Evolutionary conservation across 2,329 filamentous ascomycete genomes (phyloP), one percentile per base, ranked within the genome.

Genomic region (Cytospora mali): DNA sequence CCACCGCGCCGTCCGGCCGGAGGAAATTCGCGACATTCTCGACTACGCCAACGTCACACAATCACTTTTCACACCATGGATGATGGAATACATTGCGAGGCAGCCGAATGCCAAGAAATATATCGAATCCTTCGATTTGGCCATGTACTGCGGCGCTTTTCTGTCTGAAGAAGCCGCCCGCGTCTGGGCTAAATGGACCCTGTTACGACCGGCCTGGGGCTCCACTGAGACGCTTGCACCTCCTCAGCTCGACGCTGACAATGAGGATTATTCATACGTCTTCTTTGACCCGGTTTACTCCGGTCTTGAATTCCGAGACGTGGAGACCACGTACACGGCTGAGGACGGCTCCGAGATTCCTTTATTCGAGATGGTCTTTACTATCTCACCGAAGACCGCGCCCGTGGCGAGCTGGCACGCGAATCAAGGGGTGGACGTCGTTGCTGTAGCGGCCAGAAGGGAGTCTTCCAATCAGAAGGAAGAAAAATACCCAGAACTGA

Each of bases 11-110:
- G 48, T 66, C 16, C 48, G 55, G 6, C 29, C 55, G 2, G 59
- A 55, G 2, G 67, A 68, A 18, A 64, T 69, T 9, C 62, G 63
- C 25, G 60, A 58, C 11, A 61, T 69, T 2, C 57, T 68, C 18
- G 57, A 62, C 2, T 46, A 67, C 35, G 55, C 67, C 4, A 63
- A 53, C n/a, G 62, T 54, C 9, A 65, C 58, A 33, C 51, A 50
- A 14, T 64, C 57, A 1, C 46, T 67, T 9, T 46, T 69, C 11
- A 64, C 68, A 14, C 68, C 68, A 4, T 66, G 66, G 57, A 66
- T 66, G 42, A 66, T 68, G 67, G 67, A 69, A 23, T 56, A 64
- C 11, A 55, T 68, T 6, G 68, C 68, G 0, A 62, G 60, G 48
- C 59, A 48, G 11, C 64, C 65, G 1, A 51, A 68, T 27, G 67